Base-by-base conservation (phyloP, 768 basidiomycete species). In the Boletus vermiculosoides region DNA sequence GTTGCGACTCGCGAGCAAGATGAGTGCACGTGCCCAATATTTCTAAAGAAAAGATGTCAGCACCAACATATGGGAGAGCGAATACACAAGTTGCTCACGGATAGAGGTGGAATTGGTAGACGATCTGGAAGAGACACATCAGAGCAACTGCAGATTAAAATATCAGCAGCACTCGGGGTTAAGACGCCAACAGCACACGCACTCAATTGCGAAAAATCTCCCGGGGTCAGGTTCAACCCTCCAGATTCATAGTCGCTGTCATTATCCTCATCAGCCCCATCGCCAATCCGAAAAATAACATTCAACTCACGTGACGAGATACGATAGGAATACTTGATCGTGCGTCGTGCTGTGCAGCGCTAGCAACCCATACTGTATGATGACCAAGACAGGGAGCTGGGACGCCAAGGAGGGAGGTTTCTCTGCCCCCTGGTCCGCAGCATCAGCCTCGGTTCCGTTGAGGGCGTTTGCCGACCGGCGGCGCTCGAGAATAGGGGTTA, bases 41-140 rank as follows among this genome's bases (percentile, higher is more conserved):
- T 88, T 58, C 86, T 87, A 55, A 41, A 37, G 45, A 0, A 28
- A 39, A 47, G 36, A 28, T 0, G 13, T 49, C 10, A 58, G 25
- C 16, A 50, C 53, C 28, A 54, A 22, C 1, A 23, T 12, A 50
- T 18, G 3, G 12, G 36, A 33, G 31, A 7, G 28, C 18, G 8
- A 31, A 30, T 6, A 45, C 8, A 34, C 13, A 7, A 25, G 33
- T 0, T 6, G 79, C 90, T 73, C 67, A 93, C 89, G 91, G 91
- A 78, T 94, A 94, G 36, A 92, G 80, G 67, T 92, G 85, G 68
- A 93, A 94, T 66, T 94, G 94, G 68, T 94, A 96, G 37, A 86
- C 84, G 50, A 97, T 90, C 71, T 95, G 94, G 58, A 86, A 90
- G n/a, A 94, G 78, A 72, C 92, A 95, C 94, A 97, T 96, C 54